These are phyloP conservation scores for Penicillium sp. DNA, from an alignment of 2,329 filamentous ascomycete genomes.

Conservation along the genomic window DNA sequence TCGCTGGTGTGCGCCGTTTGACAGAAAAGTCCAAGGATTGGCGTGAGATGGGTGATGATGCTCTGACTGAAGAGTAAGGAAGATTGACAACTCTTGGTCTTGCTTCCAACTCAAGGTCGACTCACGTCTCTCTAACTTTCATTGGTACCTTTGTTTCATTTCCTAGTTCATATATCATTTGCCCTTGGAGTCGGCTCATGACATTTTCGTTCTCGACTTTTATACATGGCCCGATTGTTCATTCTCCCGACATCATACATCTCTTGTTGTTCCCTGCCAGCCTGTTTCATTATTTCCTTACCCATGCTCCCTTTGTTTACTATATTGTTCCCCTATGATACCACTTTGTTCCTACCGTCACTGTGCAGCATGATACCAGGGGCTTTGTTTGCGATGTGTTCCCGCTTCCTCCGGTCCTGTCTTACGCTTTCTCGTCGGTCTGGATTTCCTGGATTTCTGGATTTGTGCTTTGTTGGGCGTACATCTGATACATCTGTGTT, in stretches of 20 bases:
- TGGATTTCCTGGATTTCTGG: slow-evolving; percentile 4
- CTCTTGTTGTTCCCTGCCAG: background rate
- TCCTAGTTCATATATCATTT: slow-evolving; percentile 12
- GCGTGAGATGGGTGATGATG: slow-evolving; percentile 82
- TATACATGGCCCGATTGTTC: background rate
- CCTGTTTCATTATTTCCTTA: slow-evolving; percentile 7
- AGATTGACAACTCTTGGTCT: background rate
- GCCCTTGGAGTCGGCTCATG: slow-evolving; percentile 16
- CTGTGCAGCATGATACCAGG: slow-evolving; percentile 39
- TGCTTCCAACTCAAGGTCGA: background rate
- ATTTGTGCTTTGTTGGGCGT: slow-evolving; percentile 20
- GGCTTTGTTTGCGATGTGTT: slow-evolving; percentile 24
- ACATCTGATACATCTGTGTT: slow-evolving; percentile 25
- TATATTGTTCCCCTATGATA: slow-evolving; percentile 35
- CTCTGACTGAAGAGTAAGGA: slow-evolving; percentile 56
- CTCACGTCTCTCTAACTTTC: slow-evolving; percentile 4
- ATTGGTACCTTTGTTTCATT: slow-evolving; percentile 3
- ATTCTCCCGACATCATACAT: background rate
- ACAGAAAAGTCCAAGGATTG: slow-evolving; percentile 86
- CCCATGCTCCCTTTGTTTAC: slow-evolving; percentile 15
- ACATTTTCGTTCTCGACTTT: background rate
- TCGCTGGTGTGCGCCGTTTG: slow-evolving; percentile 76
- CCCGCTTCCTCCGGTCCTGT: slow-evolving; percentile 12
- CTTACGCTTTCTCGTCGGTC: background rate
- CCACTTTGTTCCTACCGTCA: slow-evolving; percentile 42